Conservation (phyloP, 2,329 filamentous ascomycete genomes). For the Curvularia eragrostidis region DNA sequence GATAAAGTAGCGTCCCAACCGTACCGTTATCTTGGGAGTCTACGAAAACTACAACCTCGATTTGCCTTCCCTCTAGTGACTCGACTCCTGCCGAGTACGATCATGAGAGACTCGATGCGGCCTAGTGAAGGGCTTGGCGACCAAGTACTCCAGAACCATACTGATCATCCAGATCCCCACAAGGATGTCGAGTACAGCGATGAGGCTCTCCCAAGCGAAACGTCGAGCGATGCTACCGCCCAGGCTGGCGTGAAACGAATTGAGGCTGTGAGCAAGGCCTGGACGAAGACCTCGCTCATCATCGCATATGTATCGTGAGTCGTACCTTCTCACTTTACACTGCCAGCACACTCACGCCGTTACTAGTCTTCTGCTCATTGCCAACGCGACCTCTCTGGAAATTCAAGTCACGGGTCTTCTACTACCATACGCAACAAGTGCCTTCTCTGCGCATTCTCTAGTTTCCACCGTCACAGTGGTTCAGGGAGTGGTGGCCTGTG, state of each 20-base stretch:
- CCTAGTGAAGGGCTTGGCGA: conserved; percentile 4
- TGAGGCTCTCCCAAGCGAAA: conserved; percentile 13
- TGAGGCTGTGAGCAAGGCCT: conserved; percentile 58
- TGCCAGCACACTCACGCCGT: conserved; percentile 19
- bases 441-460: conserved; percentile 69
- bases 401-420: conserved; percentile 68
- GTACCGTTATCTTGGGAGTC: not conserved
- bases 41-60: not conserved
- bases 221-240: conserved; percentile 19
- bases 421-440: conserved; percentile 69
- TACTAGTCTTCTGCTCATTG: conserved; percentile 60
- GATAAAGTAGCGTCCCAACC: conserved; percentile 10
- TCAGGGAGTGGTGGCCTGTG: conserved; percentile 64
- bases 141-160: conserved; percentile 4
- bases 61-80: not conserved
- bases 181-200: conserved; percentile 15
- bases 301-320: conserved; percentile 55
- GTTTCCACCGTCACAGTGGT: conserved; percentile 70
- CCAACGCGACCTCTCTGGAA: conserved; percentile 71
- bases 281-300: conserved; percentile 56
- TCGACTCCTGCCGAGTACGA: not conserved
- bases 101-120: conserved; percentile 20
- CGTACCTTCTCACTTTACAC: not conserved
- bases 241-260: conserved; percentile 59
- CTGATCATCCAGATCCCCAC: conserved; percentile 10